Evolutionary conservation across 2,329 filamentous ascomycete genomes (phyloP).

Genomic region (Chaetomium sp.): DNA sequence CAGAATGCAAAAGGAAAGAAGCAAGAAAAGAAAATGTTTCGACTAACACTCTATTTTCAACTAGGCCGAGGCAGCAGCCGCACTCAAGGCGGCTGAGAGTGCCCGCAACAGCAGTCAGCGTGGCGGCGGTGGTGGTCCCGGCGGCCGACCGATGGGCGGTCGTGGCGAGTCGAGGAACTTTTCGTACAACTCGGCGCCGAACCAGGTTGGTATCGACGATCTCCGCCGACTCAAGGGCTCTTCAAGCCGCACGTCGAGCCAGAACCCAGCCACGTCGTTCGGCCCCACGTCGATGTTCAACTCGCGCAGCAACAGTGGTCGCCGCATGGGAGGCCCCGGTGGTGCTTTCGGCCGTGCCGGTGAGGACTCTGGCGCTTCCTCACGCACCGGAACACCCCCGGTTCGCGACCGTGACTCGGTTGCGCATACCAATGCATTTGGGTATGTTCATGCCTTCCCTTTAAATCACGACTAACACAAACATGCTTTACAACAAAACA

Average conservation of each 20-base stretch:
- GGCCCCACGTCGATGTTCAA: constrained; percentile 83
- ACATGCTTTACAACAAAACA: constrained; percentile 26
- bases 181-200: constrained; percentile 70
- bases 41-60: constrained; percentile 24
- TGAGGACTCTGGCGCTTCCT: constrained; percentile 82
- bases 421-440: constrained; percentile 83
- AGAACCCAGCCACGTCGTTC: constrained; percentile 51
- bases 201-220: constrained; percentile 87
- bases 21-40: neutral
- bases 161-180: constrained; percentile 85
- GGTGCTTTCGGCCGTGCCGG: constrained; percentile 64
- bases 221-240: constrained; percentile 71
- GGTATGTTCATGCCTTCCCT: constrained; percentile 51
- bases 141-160: constrained; percentile 58
- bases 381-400: constrained; percentile 82
- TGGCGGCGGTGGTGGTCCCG: constrained; percentile 49
- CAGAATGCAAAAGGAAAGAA: too few species aligned
- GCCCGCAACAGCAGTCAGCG: constrained; percentile 48
- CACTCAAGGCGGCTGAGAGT: constrained; percentile 73
- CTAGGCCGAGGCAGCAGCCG: constrained; percentile 64
- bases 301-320: constrained; percentile 85
- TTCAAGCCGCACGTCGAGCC: constrained; percentile 52
- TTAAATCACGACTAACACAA: neutral
- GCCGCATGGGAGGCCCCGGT: constrained; percentile 65
- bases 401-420: constrained; percentile 43